Base-by-base conservation (phyloP, 192 early-diverging fungal species). In the Linnemannia hyalina region DNA sequence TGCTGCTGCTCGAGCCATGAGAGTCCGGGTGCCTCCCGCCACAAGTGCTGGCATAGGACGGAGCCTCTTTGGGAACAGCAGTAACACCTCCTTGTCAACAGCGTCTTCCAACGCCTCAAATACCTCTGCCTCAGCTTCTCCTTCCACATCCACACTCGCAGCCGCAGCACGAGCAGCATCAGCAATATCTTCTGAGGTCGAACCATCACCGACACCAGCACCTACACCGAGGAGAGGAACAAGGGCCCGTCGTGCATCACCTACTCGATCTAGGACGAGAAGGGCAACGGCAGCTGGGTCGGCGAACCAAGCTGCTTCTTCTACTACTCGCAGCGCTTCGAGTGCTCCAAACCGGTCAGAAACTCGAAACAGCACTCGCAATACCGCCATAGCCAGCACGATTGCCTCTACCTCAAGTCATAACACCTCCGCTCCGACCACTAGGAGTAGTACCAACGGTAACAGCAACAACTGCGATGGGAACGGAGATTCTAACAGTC, bases 201-300 rank as follows among this genome's bases (percentile, higher is more conserved):
- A 29, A 35, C 10, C 60, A 15, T 32, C 60, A 65, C 26, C 18
- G 18, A 18, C 18, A 5, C 49, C 49, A 52, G 20, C 60, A 75
- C 76, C 35, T 72, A 73, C 6, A 49, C 60, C 60, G 29, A 23
- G 60, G 60, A 65, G 60, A 65, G 60, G n/a, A 29, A 65, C 60
- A 8, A 35, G 60, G 29, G 10, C 11, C 60, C 60, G 26, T 65
- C 60, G 26, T 29, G 15, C 60, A 65, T 26, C 60, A 65, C 60
- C 60, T 29, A 32, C 60, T 32, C 60, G 60, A 35, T 65, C 60
- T 8, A 65, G 60, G 78, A 22, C 78, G 57, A 54, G 73, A 71
- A 79, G 81, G 81, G 15, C 82, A 71, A 42, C 83, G 78, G 70
- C 42, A 73, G 71, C 44, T 13, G 71, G 22, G 13, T 18, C 10